Base-by-base conservation (phyloP, 176 grass and related monocot species). In the Oryza glaberrima region DNA sequence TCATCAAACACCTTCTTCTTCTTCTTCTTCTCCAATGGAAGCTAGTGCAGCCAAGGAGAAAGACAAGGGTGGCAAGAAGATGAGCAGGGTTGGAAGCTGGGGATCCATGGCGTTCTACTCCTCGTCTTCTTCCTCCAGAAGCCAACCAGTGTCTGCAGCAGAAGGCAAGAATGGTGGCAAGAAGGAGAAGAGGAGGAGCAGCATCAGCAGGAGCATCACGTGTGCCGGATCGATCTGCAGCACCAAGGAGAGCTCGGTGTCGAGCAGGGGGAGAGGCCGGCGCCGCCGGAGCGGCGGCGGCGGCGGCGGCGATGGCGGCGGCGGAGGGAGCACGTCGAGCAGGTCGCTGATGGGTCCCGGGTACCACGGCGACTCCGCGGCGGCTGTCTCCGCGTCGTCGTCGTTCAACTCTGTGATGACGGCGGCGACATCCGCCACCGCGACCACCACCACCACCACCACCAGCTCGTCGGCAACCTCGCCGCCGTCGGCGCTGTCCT, bases 381-480 rank as follows among this genome's bases (percentile, higher is more conserved):
- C 85, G 11, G 87, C 56, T 20, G 73, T 92, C 77, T 96, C 94
- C 2, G 76, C 94, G 22, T 90, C 97, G 47, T 92, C 88, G 30
- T 94, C 94, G 20, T 96, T 94, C 93, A 94, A 92, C 88, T 94
- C 93, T 0, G 93, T 88, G 38, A 41, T 81, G n/a, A 78, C 88
- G 14, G 40, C 54, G 69, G 75, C 80, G 46, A 32, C 30, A 32
- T 32, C 2, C 30, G 30, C 30, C 2, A 32, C 30, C 30, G 30
- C 30, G 30, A 1, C 30, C 30, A 32, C 30, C 30, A 25, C 60
- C 30, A 30, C 30, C 30, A 25, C 60, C 56, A 91, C 88, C 2
- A 32, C 32, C 32, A 81, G 84, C 47, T 82, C 96, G 9, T 79
- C 76, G 7, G 86, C 90, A 5, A 88, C 90, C 7, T 83, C 91